Conservation (phyloP, 352 stramenopile genomes). For the Saprolegnia diclina region DNA sequence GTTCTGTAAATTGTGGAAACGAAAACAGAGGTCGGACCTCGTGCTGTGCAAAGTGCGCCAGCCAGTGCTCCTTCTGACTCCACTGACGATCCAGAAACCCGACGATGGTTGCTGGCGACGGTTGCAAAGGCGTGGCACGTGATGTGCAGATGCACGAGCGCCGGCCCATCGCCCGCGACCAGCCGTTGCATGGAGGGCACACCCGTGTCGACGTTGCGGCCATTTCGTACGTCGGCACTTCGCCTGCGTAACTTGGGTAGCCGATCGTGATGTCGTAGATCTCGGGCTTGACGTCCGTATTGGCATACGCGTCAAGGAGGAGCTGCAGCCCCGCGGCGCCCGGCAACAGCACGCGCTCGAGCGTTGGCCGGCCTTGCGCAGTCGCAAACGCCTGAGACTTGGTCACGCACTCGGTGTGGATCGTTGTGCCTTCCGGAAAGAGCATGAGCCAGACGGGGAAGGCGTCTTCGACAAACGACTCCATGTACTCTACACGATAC, state of each 20-base stretch:
- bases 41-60: no score
- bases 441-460: slow-evolving; percentile 35
- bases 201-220: slow-evolving; percentile 34
- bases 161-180: neutral
- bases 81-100: neutral
- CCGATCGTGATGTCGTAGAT: slow-evolving; percentile 60
- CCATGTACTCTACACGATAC: slow-evolving; percentile 21
- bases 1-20: no score
- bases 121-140: neutral
- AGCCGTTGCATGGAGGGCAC: slow-evolving; percentile 28
- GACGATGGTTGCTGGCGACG: neutral
- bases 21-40: no score
- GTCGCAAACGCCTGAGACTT: slow-evolving; percentile 58
- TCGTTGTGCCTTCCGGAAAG: slow-evolving; percentile 44
- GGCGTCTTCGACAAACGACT: slow-evolving; percentile 31
- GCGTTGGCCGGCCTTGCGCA: slow-evolving; percentile 42
- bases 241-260: slow-evolving; percentile 16
- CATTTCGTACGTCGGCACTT: slow-evolving; percentile 36
- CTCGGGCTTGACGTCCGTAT: slow-evolving; percentile 32
- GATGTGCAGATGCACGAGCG: slow-evolving; percentile 8
- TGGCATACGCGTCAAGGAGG: slow-evolving; percentile 43
- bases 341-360: slow-evolving; percentile 62
- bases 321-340: slow-evolving; percentile 60
- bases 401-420: slow-evolving; percentile 37
- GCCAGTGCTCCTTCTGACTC: neutral